Evolutionary conservation across 75 land plant genomes (phyloP), one percentile per base, ranked within the genome.

Genomic region (Pinus taeda): DNA sequence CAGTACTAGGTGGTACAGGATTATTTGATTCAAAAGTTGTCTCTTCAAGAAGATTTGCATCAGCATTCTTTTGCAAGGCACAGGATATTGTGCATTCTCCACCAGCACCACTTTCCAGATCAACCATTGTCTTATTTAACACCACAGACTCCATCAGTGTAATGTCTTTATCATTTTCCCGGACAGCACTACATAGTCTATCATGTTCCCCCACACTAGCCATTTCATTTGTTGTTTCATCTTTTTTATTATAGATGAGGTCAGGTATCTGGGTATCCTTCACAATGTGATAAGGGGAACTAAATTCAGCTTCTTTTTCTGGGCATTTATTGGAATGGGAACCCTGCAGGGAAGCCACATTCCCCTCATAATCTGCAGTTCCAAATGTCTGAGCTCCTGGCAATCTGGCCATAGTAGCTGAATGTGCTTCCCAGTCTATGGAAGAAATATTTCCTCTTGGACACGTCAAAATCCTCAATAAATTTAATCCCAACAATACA

Each of bases 401-500:
- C 57, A 37, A 22, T 30, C 14, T 13, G 12, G 22, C 39, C 3
- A 18, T 6, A 45, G 66, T 74, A 76, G 42, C 20, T 66, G 77
- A 74, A 77, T 55, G 76, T 61, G 72, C 64, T 77, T 83, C 89
- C 91, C 87, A 89, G 24, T 85, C 82, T 66, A 84, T 89, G 24
- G 80, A 85, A 58, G 84, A 80, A 49, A 69, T 29, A 30, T 67
- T 71, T 73, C 81, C 77, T 59, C 86, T 80, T 59, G 81, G 78
- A 42, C 88, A 88, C 30, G 93, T 94, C 76, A 96, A 81, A 69
- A 91, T 89, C 33, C 77, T 77, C 76, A 92, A 78, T 39, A 96
- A 79, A 77, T 86, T 88, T 64, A 96, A 80, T 63, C 93, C 89
- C 57, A 94, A 77, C 33, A 96, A 81, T 71, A 94, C 90, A 59